phyloP scores from a whole-genome alignment of 495 filamentous ascomycete genomes.

The Penicillium riverlandense region DNA sequence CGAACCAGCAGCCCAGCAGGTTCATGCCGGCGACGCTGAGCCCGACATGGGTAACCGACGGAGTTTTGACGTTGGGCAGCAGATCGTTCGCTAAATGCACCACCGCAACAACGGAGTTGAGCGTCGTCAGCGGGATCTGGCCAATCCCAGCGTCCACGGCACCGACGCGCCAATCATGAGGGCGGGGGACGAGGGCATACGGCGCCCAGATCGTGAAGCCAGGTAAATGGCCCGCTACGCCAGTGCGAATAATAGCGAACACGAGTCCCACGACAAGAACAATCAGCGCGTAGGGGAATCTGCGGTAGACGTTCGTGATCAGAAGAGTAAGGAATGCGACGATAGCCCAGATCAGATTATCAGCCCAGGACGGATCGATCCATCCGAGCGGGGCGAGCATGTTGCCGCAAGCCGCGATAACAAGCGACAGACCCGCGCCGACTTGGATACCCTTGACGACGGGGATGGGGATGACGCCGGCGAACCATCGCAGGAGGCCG shows the following conservation, averaged over 20 bases:
- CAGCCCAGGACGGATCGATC: constrained; percentile 50
- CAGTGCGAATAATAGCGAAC: constrained; percentile 41
- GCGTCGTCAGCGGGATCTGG: constrained; percentile 80
- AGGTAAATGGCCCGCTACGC: constrained; percentile 29
- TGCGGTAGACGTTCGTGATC: constrained; percentile 48
- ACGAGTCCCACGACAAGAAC: constrained; percentile 59
- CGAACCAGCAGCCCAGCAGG: constrained; percentile 79
- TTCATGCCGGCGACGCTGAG: constrained; percentile 80
- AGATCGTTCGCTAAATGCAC: constrained; percentile 67
- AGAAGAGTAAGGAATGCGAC: constrained; percentile 63
- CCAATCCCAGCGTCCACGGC: constrained; percentile 59
- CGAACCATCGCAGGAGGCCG: constrained; percentile 62
- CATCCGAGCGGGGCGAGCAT: constrained; percentile 55
- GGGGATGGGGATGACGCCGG: constrained; percentile 67
- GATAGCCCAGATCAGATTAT: constrained; percentile 69
- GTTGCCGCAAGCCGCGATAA: constrained; percentile 62
- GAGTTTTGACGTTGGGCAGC: constrained; percentile 57
- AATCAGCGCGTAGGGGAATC: constrained; percentile 68
- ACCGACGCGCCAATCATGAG: constrained; percentile 39
- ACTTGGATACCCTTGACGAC: constrained; percentile 93
- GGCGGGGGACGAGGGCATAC: constrained; percentile 32
- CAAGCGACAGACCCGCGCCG: constrained; percentile 74
- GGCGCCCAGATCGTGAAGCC: constrained; percentile 46
- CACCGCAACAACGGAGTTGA: constrained; percentile 88
- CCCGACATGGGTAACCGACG: constrained; percentile 65